Conservation (phyloP, 495 filamentous ascomycete species). For the Xylaria palmicola region DNA sequence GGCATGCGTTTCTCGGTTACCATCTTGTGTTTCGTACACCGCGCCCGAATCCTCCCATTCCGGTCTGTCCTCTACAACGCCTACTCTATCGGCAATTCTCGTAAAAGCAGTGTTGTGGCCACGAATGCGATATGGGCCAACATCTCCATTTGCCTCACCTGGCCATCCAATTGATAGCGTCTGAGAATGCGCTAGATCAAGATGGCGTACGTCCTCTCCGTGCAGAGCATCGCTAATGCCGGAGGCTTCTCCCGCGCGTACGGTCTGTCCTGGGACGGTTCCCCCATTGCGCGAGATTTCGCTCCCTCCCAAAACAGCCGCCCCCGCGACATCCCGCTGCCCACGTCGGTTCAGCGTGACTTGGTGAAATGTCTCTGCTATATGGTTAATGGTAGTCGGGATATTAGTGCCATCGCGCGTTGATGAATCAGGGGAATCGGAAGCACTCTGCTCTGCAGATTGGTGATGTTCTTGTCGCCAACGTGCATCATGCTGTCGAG, state of each 20-base stretch:
- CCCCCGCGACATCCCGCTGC: constrained; percentile 16
- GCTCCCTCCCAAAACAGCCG: not conserved
- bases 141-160: too few species aligned
- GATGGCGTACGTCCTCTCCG: not conserved
- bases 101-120: not conserved
- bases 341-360: constrained; percentile 20
- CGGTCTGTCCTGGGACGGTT: too few species aligned
- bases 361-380: constrained; percentile 23
- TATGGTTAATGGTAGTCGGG: not conserved
- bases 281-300: too few species aligned
- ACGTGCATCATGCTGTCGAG: constrained; percentile 18
- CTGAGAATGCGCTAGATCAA: not conserved
- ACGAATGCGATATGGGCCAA: not conserved
- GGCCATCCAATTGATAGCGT: too few species aligned
- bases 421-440: not conserved
- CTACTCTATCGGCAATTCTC: not conserved
- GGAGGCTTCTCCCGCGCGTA: constrained; percentile 1
- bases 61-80: not conserved
- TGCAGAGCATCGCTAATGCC: constrained; percentile 8
- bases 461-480: constrained; percentile 2
- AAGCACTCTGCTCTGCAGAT: not conserved
- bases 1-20: not conserved
- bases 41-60: constrained; percentile 12
- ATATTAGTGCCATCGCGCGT: not conserved
- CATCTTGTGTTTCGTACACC: not conserved